phyloP scores from a whole-genome alignment of 441 rosid species.

The Euphorbia corollata region DNA sequence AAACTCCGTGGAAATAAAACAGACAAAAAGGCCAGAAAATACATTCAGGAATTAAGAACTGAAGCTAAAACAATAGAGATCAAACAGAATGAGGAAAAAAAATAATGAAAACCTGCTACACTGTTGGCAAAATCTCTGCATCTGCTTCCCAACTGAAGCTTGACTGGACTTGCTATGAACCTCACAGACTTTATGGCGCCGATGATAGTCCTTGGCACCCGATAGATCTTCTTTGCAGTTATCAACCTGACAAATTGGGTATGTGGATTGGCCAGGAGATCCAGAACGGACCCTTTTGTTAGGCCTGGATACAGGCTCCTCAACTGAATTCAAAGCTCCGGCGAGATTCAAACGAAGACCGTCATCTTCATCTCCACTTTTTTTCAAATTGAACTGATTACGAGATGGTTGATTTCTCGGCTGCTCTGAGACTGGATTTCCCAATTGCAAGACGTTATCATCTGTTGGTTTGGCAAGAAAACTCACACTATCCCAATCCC shows the following conservation, averaged over 20 bases:
- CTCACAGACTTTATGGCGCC: slow-evolving; percentile 86
- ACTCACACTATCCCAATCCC: slow-evolving; percentile 74
- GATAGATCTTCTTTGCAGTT: slow-evolving; percentile 71
- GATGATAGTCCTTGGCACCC: slow-evolving; percentile 76
- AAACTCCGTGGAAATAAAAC: not conserved
- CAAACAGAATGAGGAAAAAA: not conserved
- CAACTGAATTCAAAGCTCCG: slow-evolving; percentile 41
- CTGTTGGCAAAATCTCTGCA: slow-evolving; percentile 98
- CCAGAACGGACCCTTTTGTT: slow-evolving; percentile 65
- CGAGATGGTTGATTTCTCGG: slow-evolving; percentile 17
- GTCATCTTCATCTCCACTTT: slow-evolving; percentile 27
- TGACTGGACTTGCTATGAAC: slow-evolving; percentile 73
- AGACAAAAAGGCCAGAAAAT: not conserved
- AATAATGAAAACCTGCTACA: slow-evolving; percentile 63
- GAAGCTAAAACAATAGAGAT: not conserved
- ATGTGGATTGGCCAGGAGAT: slow-evolving; percentile 54
- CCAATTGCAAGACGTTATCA: slow-evolving; percentile 30
- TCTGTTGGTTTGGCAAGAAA: slow-evolving; percentile 54
- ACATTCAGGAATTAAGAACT: not conserved
- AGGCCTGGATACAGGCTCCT: slow-evolving; percentile 47
- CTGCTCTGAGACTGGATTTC: slow-evolving; percentile 24
- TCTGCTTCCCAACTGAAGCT: slow-evolving; percentile 70
- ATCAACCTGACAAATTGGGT: slow-evolving; percentile 84
- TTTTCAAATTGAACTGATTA: no score
- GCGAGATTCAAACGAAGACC: slow-evolving; percentile 69